phyloP scores from a whole-genome alignment of 1,284 basidiomycete genomes.

The Trichosporon sp. region DNA sequence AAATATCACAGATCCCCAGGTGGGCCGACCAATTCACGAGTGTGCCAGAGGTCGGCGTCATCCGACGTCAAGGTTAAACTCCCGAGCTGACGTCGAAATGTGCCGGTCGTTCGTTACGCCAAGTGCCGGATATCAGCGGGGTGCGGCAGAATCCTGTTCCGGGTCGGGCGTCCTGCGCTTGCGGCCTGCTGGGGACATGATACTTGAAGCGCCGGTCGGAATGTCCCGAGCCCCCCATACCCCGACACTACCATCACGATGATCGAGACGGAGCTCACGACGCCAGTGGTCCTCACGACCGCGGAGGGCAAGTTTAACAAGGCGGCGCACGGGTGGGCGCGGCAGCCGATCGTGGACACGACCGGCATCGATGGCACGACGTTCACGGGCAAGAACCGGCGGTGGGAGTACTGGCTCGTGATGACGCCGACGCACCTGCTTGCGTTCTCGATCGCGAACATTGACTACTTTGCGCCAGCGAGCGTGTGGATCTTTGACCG shows the following conservation, averaged over 20 bases:
- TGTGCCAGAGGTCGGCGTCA: neutral
- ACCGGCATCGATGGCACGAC: conserved; percentile 7
- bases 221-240: neutral
- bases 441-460: conserved; percentile 8
- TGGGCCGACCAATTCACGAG: neutral
- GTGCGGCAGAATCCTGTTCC: neutral
- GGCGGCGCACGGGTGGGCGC: conserved; percentile 16
- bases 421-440: conserved; percentile 17
- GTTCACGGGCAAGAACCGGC: conserved; percentile 11
- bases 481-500: conserved; percentile 14
- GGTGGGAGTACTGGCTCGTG: conserved; percentile 22
- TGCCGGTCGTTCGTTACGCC: neutral
- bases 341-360: conserved; percentile 12
- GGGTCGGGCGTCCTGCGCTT: neutral
- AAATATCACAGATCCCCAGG: neutral
- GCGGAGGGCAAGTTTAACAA: conserved; percentile 13
- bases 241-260: neutral
- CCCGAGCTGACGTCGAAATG: neutral
- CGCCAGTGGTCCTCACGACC: conserved; percentile 8
- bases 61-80: neutral
- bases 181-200: neutral
- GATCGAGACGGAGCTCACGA: conserved; percentile 12
- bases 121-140: neutral
- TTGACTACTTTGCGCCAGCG: conserved; percentile 7
- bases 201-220: neutral